Evolutionary conservation across 495 filamentous ascomycete species (phyloP).

Genomic region (Aspergillus indologenus): DNA sequence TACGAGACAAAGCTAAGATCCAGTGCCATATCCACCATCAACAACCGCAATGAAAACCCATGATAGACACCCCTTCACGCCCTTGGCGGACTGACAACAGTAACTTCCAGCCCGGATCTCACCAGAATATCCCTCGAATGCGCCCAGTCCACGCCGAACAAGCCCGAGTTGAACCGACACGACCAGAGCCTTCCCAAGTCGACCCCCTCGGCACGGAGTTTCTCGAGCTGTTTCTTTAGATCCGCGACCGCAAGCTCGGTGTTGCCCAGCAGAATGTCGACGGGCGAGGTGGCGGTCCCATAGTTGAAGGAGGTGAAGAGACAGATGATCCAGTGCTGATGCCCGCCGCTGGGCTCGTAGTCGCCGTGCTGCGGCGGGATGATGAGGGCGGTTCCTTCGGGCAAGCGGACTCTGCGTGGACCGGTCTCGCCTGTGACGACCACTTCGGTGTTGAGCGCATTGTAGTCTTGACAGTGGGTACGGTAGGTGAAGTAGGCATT

Average conservation of each 20-base stretch:
- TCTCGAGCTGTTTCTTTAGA: slow-evolving; percentile 32
- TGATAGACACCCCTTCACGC: too few species aligned
- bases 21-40: too few species aligned
- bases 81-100: slow-evolving; percentile 25
- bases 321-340: slow-evolving; percentile 48
- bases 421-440: slow-evolving; percentile 7
- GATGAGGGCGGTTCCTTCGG: slow-evolving; percentile 42
- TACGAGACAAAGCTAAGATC: too few species aligned
- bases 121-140: slow-evolving; percentile 24
- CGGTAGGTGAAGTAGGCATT: slow-evolving; percentile 36
- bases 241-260: slow-evolving; percentile 39
- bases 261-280: slow-evolving; percentile 34
- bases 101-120: slow-evolving; percentile 21
- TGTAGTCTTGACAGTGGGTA: slow-evolving; percentile 27
- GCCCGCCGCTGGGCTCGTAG: slow-evolving; percentile 12
- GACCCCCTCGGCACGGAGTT: slow-evolving; percentile 6
- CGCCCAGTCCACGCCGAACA: slow-evolving; percentile 41
- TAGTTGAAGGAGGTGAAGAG: slow-evolving; percentile 42
- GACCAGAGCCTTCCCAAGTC: slow-evolving; percentile 27
- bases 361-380: slow-evolving; percentile 40
- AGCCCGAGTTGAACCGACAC: slow-evolving; percentile 45
- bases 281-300: slow-evolving; percentile 26
- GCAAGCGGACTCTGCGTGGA: slow-evolving; percentile 10
- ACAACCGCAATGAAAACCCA: too few species aligned
- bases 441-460: slow-evolving; percentile 5